Percentiles rank a stretch among this genome's conserved stretches.
Conservation (phyloP, 2,329 filamentous ascomycete species). For the Fusarium sp. region DNA sequence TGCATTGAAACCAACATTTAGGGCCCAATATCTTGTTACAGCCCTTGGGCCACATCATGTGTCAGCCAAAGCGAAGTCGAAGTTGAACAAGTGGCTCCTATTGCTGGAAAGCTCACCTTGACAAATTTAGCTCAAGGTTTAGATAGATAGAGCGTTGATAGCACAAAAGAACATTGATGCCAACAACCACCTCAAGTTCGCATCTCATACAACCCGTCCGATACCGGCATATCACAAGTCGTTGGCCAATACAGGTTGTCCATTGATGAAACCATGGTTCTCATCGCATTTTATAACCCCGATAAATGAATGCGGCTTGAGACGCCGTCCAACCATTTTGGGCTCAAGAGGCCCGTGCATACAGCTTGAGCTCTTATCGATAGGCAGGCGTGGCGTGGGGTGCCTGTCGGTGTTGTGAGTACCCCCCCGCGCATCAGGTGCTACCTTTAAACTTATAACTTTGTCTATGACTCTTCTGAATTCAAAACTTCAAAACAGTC, state of each 20-base stretch:
- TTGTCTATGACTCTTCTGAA: constrained; percentile 45
- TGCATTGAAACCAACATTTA: background rate
- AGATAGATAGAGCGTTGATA: constrained; percentile 20
- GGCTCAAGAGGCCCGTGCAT: constrained; percentile 10
- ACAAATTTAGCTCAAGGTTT: background rate
- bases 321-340: constrained; percentile 2
- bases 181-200: background rate
- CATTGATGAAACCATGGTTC: background rate
- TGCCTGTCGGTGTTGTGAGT: constrained; percentile 31
- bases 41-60: background rate
- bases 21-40: background rate
- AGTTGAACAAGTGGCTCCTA: background rate
- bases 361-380: constrained; percentile 39
- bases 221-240: background rate
- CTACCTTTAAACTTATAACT: constrained; percentile 14
- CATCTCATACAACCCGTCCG: background rate
- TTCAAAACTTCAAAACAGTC: constrained; percentile 31
- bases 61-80: background rate
- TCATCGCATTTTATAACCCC: constrained; percentile 11
- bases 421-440: constrained; percentile 38
- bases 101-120: constrained; percentile 7
- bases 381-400: constrained; percentile 19
- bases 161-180: constrained; percentile 16
- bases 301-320: constrained; percentile 37
- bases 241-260: background rate